Evolutionary conservation across 768 basidiomycete species (phyloP), one percentile per base, ranked within the genome.

Genomic region (Lactifluus volemus): DNA sequence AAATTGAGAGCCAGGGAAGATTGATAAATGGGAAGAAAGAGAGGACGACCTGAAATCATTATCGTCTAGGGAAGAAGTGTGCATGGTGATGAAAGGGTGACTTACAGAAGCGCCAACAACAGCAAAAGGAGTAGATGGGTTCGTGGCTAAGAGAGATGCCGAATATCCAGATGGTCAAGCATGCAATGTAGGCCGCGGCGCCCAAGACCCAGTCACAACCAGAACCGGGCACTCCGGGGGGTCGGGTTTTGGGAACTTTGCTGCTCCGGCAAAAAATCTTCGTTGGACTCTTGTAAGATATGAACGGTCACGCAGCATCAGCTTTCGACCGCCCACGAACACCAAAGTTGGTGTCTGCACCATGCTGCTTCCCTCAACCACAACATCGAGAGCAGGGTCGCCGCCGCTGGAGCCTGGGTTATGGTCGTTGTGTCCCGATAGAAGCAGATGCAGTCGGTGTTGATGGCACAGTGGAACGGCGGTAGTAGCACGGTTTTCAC

Each of bases 301-400:
- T 91, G 83, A 15, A 92, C 86, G 1, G 88, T 89, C 32, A n/a
- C 90, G 84, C 21, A 88, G 86, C 0, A 88, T 89, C 0, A 89
- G 81, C 66, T 83, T 88, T 44, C 90, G 80, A n/a, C 89, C 90
- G 36, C 83, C 80, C 6, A 77, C 57, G 54, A 74, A 74, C 17
- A 73, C 74, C 17, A 69, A 60, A 12, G 3, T 38, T 39, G 59
- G 57, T 58, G 65, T 67, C 29, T 57, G 60, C 25, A 25, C 25
- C 1, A 25, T 25, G 25, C 25, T 25, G 25, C 25, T 25, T 25
- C 25, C 25, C 25, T 25, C 25, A 25, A 25, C 25, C 2, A 25
- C 25, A 25, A 25, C 25, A 25, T 25, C 25, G 25, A 25, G 25
- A 25, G 25, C 25, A 25, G 2, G 25, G 25, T 25, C 25, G 25